Percentiles rank a stretch among this genome's conserved stretches.
These are phyloP conservation scores for Tricholoma sp. DNA, from an alignment of 768 basidiomycete genomes.

Conservation along the genomic window DNA sequence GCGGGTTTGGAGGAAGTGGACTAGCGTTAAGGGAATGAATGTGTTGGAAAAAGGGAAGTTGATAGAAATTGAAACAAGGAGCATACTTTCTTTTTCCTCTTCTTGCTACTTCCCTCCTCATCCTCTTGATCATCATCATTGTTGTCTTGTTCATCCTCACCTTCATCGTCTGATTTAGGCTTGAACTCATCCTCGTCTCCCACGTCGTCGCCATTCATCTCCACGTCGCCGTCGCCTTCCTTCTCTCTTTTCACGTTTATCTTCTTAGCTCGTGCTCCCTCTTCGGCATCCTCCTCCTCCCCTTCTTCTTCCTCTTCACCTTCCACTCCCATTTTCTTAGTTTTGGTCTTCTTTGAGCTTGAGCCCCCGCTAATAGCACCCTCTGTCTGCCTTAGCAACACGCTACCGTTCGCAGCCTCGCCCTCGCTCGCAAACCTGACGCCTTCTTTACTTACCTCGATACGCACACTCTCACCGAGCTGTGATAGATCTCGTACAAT, in stretches of 20 bases:
- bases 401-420: conserved; percentile 87
- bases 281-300: conserved; percentile 43
- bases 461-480: conserved; percentile 91
- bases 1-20: conserved; percentile 37
- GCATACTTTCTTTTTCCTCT: conserved; percentile 66
- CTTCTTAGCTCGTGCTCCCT: conserved; percentile 39
- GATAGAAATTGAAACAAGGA: neutral
- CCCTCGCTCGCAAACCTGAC: conserved; percentile 91
- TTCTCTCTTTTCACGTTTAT: conserved; percentile 45
- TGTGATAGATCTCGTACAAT: conserved; percentile 90
- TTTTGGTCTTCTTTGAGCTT: conserved; percentile 25
- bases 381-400: conserved; percentile 76
- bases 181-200: conserved; percentile 54
- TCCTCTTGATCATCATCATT: conserved; percentile 47
- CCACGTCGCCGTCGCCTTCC: conserved; percentile 40
- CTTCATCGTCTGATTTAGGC: conserved; percentile 48
- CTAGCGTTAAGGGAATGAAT: conserved; percentile 15
- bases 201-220: conserved; percentile 44
- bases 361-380: conserved; percentile 40
- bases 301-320: conserved; percentile 41
- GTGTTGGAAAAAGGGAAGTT: neutral
- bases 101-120: conserved; percentile 51
- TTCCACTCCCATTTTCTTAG: conserved; percentile 23
- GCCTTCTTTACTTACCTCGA: conserved; percentile 95
- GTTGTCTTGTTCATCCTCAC: conserved; percentile 48